Conservation (phyloP, 2,329 filamentous ascomycete species). For the Stagonosporopsis rhizophila region DNA sequence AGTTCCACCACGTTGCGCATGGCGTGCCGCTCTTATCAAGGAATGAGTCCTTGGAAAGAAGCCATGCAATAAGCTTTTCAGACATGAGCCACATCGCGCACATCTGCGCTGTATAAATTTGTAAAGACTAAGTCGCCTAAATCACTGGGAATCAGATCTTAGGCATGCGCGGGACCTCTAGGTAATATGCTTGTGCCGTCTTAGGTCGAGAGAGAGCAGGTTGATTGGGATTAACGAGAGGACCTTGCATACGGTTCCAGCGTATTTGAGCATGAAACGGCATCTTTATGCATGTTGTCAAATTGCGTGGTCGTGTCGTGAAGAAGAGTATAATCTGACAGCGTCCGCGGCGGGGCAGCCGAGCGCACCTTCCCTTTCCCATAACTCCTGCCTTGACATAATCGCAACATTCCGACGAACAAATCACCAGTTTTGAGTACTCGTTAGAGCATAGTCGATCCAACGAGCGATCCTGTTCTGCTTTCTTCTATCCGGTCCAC, state of each 20-base stretch:
- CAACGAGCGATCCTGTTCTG: background rate
- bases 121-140: background rate
- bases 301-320: background rate
- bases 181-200: background rate
- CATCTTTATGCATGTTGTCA: background rate
- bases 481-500: background rate
- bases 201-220: background rate
- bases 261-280: background rate
- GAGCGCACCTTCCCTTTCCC: background rate
- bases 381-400: background rate
- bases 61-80: no score
- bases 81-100: no score
- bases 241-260: background rate
- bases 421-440: background rate
- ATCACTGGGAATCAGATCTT: no score
- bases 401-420: background rate
- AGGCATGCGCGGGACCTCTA: no score
- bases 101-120: background rate
- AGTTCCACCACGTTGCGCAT: background rate
- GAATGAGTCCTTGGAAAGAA: no score
- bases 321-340: background rate
- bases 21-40: background rate
- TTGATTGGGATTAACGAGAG: no score
- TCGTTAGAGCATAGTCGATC: background rate
- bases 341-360: background rate